A percentile compares a stretch with the other conserved stretches of the same genome.
phyloP scores from a whole-genome alignment of 2,329 filamentous ascomycete genomes.

The Talaromyces amestolkiae region DNA sequence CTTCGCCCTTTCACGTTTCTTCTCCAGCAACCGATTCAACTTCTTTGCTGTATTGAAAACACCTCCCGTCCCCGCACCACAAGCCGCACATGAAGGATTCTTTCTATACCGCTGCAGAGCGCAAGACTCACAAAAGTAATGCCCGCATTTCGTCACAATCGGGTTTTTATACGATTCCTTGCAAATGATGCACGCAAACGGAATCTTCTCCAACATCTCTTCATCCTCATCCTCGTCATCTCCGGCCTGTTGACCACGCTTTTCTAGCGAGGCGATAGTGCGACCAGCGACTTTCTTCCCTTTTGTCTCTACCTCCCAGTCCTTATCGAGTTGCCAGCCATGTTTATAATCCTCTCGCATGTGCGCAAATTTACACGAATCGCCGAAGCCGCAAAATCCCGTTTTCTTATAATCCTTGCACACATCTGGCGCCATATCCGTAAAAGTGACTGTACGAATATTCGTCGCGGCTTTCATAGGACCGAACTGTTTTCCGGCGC shows the following conservation, averaged over 20 bases:
- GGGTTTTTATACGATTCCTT: conserved; percentile 73
- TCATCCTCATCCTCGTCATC: conserved; percentile 62
- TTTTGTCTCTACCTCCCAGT: conserved; percentile 84
- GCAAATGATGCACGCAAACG: conserved; percentile 87
- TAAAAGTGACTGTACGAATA: conserved; percentile 84
- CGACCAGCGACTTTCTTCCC: conserved; percentile 48
- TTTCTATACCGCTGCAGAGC: conserved; percentile 83
- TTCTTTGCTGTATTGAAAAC: conserved; percentile 88
- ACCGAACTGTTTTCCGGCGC: conserved; percentile 67
- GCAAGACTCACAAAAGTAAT: conserved; percentile 94
- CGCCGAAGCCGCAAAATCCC: conserved; percentile 64
- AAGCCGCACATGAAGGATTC: conserved; percentile 81
- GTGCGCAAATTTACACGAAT: conserved; percentile 72
- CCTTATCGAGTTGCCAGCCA: conserved; percentile 91
- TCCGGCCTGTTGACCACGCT: conserved; percentile 47
- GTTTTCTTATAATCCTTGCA: conserved; percentile 93
- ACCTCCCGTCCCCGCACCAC: conserved; percentile 78
- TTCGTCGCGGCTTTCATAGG: conserved; percentile 85
- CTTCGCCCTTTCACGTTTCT: conserved; percentile 59
- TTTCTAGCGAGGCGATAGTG: conserved; percentile 47
- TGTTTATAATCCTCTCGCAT: conserved; percentile 68
- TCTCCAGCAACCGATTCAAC: conserved; percentile 74
- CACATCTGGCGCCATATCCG: conserved; percentile 86
- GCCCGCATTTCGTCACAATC: conserved; percentile 83
- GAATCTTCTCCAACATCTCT: conserved; percentile 75